These are phyloP conservation scores for Gossypium gossypioides DNA, from an alignment of 441 rosid species.

Conservation along the genomic window DNA sequence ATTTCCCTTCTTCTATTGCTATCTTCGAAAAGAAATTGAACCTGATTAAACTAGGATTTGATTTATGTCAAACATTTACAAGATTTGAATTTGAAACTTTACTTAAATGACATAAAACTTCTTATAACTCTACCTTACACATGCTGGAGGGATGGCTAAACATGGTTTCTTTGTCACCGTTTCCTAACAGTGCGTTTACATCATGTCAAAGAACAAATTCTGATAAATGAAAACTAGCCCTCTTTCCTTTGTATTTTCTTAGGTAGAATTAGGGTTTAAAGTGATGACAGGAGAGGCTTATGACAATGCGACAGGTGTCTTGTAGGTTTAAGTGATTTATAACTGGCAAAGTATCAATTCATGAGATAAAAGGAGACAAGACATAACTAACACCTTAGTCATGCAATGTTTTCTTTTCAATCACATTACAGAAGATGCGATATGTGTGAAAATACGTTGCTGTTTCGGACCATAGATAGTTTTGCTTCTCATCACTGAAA, in stretches of 20 bases:
- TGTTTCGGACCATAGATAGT: conserved; percentile 2
- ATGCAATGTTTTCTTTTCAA: conserved; percentile 4
- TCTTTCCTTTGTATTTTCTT: neutral
- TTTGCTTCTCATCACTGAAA: conserved; percentile 2
- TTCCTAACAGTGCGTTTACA: neutral
- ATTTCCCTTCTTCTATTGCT: neutral
- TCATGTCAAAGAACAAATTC: neutral
- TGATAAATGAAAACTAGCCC: neutral
- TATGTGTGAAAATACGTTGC: neutral
- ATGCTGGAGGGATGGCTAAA: too few relatives aligned
- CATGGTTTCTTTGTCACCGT: neutral
- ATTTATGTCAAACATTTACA: too few relatives aligned
- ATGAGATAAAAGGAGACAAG: conserved; percentile 23
- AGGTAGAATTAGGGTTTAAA: neutral
- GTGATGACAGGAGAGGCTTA: neutral
- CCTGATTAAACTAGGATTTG: too few relatives aligned
- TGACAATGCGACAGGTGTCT: neutral
- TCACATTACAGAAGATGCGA: conserved; percentile 5
- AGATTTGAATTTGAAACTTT: too few relatives aligned
- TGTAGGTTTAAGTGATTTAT: neutral
- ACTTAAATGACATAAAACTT: too few relatives aligned
- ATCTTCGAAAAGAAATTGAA: neutral
- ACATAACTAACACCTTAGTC: conserved; percentile 25
- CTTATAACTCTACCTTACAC: too few relatives aligned
- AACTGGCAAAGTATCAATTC: neutral